Base-by-base conservation (phyloP, 306 rosid species). In the Sicyos baderoa region DNA sequence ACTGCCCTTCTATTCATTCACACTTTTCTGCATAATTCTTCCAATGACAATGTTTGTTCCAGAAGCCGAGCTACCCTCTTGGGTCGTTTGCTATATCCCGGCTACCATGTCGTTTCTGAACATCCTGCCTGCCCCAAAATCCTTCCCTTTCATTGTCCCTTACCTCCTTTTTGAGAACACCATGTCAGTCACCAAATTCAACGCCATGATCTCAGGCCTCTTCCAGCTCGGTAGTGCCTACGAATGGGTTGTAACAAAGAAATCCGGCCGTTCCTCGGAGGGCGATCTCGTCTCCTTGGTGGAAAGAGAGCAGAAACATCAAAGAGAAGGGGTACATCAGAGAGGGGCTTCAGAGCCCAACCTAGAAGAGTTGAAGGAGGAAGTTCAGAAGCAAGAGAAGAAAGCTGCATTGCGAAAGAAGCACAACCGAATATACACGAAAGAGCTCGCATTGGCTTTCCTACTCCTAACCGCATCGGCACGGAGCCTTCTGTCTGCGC, bases 1-100 rank as follows among this genome's bases (percentile, higher is more conserved):
- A 60, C 62, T 91, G 52, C 97, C 97, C 48, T 91, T 91, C 75
- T 91, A 91, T 81, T 91, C 97, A 0, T 91, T 91, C 52, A 89
- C 96, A 44, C 87, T 91, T 2, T 91, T 91, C 80, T 91, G 97
- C 57, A 89, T 91, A 66, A 91, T 91, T 75, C 94, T 91, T 42
- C 97, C 97, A 0, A 87, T 89, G 97, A 91, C 97, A 62, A 91
- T 91, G 96, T 91, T 91, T 40, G 78, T 91, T 45, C 97, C 96
- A 0, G 97, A 91, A 73, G 96, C 95, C 0, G 84, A 82, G 82
- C 87, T 91, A 29, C 90, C 97, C 1, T 86, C 84, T 9, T 91
- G 91, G 97, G 86, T 91, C 52, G 97, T 91, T 51, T 91, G 97
- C 70, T 91, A 85, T 55, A 91, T 91, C 76, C 96, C 97, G 0